Base-by-base conservation (phyloP, 306 rosid species). In the Neltuma alba region DNA sequence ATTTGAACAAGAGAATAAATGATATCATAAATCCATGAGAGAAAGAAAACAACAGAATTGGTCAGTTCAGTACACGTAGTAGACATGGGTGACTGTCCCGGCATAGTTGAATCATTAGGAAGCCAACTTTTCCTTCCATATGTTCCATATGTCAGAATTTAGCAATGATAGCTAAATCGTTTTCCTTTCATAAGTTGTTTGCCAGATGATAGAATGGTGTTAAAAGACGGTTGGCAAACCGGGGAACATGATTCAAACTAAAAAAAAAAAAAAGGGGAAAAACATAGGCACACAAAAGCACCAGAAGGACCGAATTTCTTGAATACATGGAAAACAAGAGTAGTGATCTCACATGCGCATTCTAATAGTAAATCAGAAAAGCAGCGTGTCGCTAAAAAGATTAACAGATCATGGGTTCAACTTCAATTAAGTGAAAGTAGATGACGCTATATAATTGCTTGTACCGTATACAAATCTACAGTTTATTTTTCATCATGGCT, bases 1-100 rank as follows among this genome's bases (percentile, higher is more conserved):
- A 54, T 80, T 38, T 28, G 28, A 68, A 40, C 76, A n/a, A 77
- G 63, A 42, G 44, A 73, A 66, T 18, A 62, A 83, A 68, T 72
- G 21, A 72, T 57, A 66, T 71, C 50, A 82, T 3, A 27, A 64
- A 77, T 74, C 27, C 65, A 54, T 18, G 30, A 74, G 62, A 69
- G 12, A 16, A 50, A 13, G 7, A 69, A 74, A 61, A 80, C 78
- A 80, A 72, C 5, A 42, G 44, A 70, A 75, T 74, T 42, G 7
- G 15, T 23, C 33, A 67, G 58, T 23, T 74, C 34, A 61, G 27
- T 45, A 68, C 16, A 10, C 37, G 41, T 27, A 38, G 74, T 16
- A 67, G 27, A 36, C 52, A 57, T 12, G 69, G 31, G 66, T 25
- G 41, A 27, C 77, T 42, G 54, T 63, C 70, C 28, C 52, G 40